Percentiles rank a stretch among this genome's conserved stretches.
phyloP scores from a whole-genome alignment of 108 stramenopile species.

The Fistulifera pelliculosa region DNA sequence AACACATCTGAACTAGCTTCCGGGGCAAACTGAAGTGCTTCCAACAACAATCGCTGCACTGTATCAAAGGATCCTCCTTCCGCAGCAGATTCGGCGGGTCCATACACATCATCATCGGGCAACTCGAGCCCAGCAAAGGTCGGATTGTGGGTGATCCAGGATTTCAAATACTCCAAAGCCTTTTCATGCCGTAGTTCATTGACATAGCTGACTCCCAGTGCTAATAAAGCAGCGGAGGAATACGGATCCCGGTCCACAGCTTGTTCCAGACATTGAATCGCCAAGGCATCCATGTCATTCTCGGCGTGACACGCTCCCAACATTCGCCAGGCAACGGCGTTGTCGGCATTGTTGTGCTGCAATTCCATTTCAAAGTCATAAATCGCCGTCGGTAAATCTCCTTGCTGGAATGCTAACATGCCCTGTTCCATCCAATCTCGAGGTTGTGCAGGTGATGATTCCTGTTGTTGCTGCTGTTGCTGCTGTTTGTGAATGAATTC shows the following conservation, averaged over 20 bases:
- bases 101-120: constrained; percentile 53
- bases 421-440: constrained; percentile 67
- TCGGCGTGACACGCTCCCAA: constrained; percentile 88
- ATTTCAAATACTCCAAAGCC: constrained; percentile 71
- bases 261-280: constrained; percentile 85
- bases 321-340: constrained; percentile 86
- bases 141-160: constrained; percentile 95
- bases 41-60: constrained; percentile 74
- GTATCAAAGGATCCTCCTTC: constrained; percentile 49
- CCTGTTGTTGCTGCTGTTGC: constrained; percentile 12
- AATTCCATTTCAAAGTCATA: constrained; percentile 84
- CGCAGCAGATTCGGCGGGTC: constrained; percentile 5
- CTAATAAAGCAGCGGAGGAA: constrained; percentile 71
- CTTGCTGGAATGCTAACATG: constrained; percentile 58
- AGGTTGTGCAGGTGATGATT: neutral
- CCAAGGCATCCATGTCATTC: constrained; percentile 84
- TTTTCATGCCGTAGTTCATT: constrained; percentile 85
- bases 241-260: constrained; percentile 88
- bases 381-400: constrained; percentile 76
- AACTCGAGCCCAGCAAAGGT: constrained; percentile 81
- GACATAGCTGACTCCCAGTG: constrained; percentile 86
- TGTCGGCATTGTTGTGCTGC: constrained; percentile 53
- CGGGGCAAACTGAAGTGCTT: constrained; percentile 61
- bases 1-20: constrained; percentile 65
- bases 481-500: constrained; percentile 3